phyloP scores from a whole-genome alignment of 352 stramenopile species.

The Elongisporangium anandrum region DNA sequence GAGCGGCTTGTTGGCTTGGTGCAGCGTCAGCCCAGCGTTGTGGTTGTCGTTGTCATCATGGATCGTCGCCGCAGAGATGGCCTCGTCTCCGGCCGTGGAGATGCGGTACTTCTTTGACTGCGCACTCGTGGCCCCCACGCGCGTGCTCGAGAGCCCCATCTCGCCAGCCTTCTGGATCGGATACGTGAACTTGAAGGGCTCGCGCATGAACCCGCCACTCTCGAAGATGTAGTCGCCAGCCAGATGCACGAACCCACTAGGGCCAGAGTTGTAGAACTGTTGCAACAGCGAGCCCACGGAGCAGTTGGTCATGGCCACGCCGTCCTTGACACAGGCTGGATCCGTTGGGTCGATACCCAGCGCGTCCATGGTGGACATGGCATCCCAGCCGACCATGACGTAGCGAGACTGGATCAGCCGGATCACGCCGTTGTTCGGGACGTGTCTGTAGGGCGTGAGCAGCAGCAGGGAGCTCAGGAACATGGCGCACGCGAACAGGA shows the following conservation, averaged over 20 bases:
- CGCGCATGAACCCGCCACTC: conserved; percentile 14
- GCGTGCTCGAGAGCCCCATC: conserved; percentile 16
- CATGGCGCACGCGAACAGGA: background rate
- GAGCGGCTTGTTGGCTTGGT: background rate
- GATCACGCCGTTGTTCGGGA: conserved; percentile 2
- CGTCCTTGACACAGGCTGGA: conserved; percentile 7
- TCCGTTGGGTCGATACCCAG: conserved; percentile 19
- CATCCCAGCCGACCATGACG: conserved; percentile 6
- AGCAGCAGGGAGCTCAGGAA: background rate
- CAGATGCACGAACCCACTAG: conserved; percentile 18
- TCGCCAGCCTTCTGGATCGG: conserved; percentile 10
- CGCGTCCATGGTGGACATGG: conserved; percentile 1
- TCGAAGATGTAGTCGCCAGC: conserved; percentile 33
- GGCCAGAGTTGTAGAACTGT: conserved; percentile 23
- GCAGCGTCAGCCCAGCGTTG: background rate
- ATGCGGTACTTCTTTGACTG: conserved; percentile 6
- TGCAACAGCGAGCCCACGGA: conserved; percentile 21
- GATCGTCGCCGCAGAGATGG: background rate
- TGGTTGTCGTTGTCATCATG: background rate
- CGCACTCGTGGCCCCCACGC: background rate
- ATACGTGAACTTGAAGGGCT: conserved; percentile 21
- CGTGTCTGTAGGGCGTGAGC: background rate
- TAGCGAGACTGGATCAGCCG: conserved; percentile 4
- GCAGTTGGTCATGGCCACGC: conserved; percentile 13
- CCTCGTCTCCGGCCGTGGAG: background rate